Percentiles rank a stretch among this genome's conserved stretches.
Conservation (phyloP, 1,284 basidiomycete species). For the Agroathelia rolfsii region DNA sequence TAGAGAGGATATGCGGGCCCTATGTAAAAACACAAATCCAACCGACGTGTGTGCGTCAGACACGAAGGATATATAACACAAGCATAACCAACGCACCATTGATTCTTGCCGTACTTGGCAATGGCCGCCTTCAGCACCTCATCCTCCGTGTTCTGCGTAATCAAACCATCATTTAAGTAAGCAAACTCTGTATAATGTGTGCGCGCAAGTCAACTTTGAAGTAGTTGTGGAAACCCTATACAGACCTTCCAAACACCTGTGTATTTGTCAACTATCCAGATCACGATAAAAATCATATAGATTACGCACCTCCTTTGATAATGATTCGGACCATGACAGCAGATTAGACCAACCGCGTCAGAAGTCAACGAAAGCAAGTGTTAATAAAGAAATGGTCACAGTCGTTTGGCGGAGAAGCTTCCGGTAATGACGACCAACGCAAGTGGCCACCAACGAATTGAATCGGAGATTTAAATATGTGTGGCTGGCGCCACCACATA, state of each 20-base stretch:
- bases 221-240: constrained; percentile 11
- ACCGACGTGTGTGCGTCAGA: too few species aligned
- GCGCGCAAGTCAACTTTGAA: constrained; percentile 29
- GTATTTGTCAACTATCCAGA: constrained; percentile 5
- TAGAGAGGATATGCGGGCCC: constrained; percentile 97
- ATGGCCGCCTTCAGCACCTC: constrained; percentile 96
- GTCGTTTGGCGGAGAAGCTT: too few species aligned
- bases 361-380: too few species aligned
- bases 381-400: too few species aligned
- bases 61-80: too few species aligned
- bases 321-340: constrained; percentile 75
- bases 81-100: constrained; percentile 64
- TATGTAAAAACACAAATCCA: too few species aligned
- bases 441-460: too few species aligned
- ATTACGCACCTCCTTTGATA: constrained; percentile 77
- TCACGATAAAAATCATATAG: constrained; percentile 1
- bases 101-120: constrained; percentile 95
- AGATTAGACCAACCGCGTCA: too few species aligned
- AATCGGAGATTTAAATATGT: too few species aligned
- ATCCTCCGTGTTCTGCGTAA: constrained; percentile 80
- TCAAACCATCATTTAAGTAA: constrained; percentile 9
- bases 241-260: constrained; percentile 65
- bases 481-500: too few species aligned
- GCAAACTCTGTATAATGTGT: constrained; percentile 6
- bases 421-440: too few species aligned